phyloP scores from a whole-genome alignment of 495 filamentous ascomycete species.

The Polyplosphaeria fusca region DNA sequence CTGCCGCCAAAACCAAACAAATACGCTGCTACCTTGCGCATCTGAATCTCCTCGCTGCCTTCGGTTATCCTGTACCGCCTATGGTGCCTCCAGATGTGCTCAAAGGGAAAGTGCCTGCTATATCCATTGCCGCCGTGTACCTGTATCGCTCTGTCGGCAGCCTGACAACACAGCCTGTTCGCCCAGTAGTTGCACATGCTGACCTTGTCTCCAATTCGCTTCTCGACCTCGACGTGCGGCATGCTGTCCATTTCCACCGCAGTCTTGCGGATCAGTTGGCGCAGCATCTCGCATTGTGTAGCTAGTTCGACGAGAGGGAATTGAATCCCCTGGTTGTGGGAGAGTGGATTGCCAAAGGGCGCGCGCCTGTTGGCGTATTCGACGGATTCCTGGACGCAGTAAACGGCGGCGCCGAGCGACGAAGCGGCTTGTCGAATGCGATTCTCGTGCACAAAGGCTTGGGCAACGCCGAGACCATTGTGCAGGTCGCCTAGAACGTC shows the following conservation, averaged over 20 bases:
- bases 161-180: constrained; percentile 55
- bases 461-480: constrained; percentile 54
- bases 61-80: constrained; percentile 44
- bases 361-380: constrained; percentile 50
- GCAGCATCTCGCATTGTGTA: constrained; percentile 60
- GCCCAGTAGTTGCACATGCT: constrained; percentile 65
- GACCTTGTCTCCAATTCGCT: constrained; percentile 53
- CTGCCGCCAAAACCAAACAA: constrained; percentile 41
- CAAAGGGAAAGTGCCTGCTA: constrained; percentile 40
- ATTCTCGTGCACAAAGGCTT: constrained; percentile 63
- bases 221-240: constrained; percentile 52
- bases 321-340: constrained; percentile 58
- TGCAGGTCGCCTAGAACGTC: constrained; percentile 49
- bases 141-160: constrained; percentile 60
- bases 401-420: constrained; percentile 55
- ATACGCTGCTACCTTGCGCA: constrained; percentile 45
- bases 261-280: constrained; percentile 57
- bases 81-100: constrained; percentile 47
- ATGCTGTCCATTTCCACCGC: constrained; percentile 58
- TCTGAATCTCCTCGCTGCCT: constrained; percentile 46
- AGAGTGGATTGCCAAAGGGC: constrained; percentile 55
- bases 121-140: constrained; percentile 53
- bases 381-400: constrained; percentile 54
- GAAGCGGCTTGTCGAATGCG: constrained; percentile 59
- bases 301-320: constrained; percentile 59